Conservation (phyloP, 2,329 filamentous ascomycete genomes). For the Teratosphaeria gauchensis region DNA sequence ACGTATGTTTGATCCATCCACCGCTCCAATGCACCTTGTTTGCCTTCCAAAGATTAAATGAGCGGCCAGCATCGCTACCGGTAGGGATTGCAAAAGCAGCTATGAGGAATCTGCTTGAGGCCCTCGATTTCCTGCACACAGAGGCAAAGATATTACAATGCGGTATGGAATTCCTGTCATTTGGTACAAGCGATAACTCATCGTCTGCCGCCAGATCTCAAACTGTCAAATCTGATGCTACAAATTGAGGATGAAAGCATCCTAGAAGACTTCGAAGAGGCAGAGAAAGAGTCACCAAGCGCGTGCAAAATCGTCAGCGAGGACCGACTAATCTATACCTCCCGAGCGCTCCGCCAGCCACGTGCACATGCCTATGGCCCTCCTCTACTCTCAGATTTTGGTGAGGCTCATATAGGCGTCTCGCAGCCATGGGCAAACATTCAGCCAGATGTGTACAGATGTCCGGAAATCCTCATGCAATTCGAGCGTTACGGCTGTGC, state of each 20-base stretch:
- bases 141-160: not conserved
- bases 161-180: not conserved
- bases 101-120: constrained; percentile 13
- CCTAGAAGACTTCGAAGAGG: not conserved
- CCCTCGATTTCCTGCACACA: constrained; percentile 15
- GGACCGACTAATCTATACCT: not conserved
- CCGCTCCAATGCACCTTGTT: constrained; percentile 8
- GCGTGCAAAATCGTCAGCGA: not conserved
- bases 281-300: not conserved
- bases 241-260: not conserved
- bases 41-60: constrained; percentile 1
- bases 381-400: constrained; percentile 2
- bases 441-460: constrained; percentile 3
- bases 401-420: constrained; percentile 1
- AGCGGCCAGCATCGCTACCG: not conserved
- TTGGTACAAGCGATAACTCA: not conserved
- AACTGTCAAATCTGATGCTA: not conserved
- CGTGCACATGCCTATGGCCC: constrained; percentile 2
- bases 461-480: constrained; percentile 3
- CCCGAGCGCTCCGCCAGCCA: constrained; percentile 1
- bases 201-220: not conserved
- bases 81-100: not conserved
- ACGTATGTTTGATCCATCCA: not conserved
- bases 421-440: constrained; percentile 1
- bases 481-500: not conserved